phyloP scores from a whole-genome alignment of 768 basidiomycete species.

The Leccinum longicurvipes region DNA sequence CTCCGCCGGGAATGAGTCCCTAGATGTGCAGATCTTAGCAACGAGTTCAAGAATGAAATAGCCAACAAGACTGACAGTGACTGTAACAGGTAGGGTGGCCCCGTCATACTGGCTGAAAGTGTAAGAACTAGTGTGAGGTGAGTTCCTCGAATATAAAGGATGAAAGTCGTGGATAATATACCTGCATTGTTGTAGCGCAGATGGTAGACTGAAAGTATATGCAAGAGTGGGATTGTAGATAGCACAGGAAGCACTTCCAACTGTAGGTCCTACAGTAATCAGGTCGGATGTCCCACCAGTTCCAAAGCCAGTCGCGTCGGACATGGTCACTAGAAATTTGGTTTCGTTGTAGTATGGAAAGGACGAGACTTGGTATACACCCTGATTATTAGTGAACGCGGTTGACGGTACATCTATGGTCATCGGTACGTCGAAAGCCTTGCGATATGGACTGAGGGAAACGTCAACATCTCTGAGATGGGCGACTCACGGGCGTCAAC shows the following conservation, averaged over 20 bases:
- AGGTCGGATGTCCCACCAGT: slow-evolving; percentile 57
- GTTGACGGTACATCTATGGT: slow-evolving; percentile 53
- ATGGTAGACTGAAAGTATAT: slow-evolving; percentile 50
- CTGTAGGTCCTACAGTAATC: slow-evolving; percentile 45
- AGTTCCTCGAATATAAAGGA: not conserved
- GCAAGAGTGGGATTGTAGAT: slow-evolving; percentile 41
- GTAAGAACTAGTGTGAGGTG: slow-evolving; percentile 38
- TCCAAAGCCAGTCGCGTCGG: slow-evolving; percentile 66
- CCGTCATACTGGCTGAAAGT: slow-evolving; percentile 41
- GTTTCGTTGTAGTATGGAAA: slow-evolving; percentile 40
- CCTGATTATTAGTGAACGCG: slow-evolving; percentile 52
- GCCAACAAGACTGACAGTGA: slow-evolving; percentile 39
- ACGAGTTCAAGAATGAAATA: not conserved
- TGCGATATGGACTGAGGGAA: slow-evolving; percentile 9
- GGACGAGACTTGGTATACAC: slow-evolving; percentile 45
- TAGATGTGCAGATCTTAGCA: slow-evolving; percentile 20
- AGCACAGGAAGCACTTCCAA: slow-evolving; percentile 44
- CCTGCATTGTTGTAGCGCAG: slow-evolving; percentile 61
- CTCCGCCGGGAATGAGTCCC: slow-evolving; percentile 65
- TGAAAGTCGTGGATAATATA: slow-evolving; percentile 23
- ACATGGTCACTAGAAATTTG: slow-evolving; percentile 60
- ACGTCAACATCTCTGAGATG: not conserved
- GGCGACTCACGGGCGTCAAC: slow-evolving; percentile 47
- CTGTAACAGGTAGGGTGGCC: slow-evolving; percentile 53
- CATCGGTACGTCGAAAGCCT: slow-evolving; percentile 53